Conservation (phyloP, 345 rosid genomes). For the Brassica incana region DNA sequence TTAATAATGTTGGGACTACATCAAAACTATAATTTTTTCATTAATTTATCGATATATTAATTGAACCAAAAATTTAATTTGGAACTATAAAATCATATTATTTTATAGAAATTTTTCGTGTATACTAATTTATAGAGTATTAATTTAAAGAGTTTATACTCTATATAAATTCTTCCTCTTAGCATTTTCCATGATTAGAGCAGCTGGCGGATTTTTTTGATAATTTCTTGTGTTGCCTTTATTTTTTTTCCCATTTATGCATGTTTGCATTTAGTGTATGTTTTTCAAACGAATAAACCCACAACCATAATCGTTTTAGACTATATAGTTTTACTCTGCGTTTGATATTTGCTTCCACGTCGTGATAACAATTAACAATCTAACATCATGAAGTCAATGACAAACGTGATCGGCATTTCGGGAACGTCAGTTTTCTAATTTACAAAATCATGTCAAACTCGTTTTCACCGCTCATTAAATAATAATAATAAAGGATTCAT, state of each 20-base stretch:
- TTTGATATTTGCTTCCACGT: background rate
- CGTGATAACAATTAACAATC: background rate
- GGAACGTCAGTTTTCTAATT: conserved; percentile 7
- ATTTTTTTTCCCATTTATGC: background rate
- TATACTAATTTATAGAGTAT: too few relatives aligned
- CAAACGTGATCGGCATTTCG: conserved; percentile 33
- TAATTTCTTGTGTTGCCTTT: background rate
- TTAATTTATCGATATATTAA: too few relatives aligned
- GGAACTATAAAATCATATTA: too few relatives aligned
- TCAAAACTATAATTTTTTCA: too few relatives aligned
- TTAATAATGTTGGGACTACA: too few relatives aligned
- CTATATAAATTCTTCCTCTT: background rate
- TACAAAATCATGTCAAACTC: conserved; percentile 12
- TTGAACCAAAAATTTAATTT: too few relatives aligned
- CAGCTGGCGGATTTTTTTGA: background rate
- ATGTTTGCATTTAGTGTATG: background rate
- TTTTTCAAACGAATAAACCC: background rate
- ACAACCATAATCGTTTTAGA: background rate
- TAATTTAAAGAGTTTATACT: too few relatives aligned
- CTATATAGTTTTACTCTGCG: background rate
- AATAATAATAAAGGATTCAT: conserved; percentile 7
- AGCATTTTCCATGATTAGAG: background rate
- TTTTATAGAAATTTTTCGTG: too few relatives aligned
- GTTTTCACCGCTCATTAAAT: conserved; percentile 11
- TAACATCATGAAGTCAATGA: conserved; percentile 33